These are phyloP conservation scores for Cyberlindnera maclurae DNA, from an alignment of 805 yeast genomes.

Conservation along the genomic window DNA sequence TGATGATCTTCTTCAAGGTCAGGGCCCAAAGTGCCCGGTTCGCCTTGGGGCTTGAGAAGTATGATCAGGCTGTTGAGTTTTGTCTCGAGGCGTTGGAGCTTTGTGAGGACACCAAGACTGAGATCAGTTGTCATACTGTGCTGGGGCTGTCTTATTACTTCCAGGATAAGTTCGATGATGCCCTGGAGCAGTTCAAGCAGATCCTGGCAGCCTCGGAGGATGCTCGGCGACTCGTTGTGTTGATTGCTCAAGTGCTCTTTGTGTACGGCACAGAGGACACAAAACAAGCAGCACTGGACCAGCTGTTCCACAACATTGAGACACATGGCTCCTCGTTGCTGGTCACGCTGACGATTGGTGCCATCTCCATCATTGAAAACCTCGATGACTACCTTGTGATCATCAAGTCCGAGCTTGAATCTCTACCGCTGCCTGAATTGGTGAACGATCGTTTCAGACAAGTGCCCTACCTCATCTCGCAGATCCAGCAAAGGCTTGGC, in stretches of 20 bases:
- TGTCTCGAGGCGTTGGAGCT: constrained; percentile 50
- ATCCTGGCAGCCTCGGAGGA: constrained; percentile 53
- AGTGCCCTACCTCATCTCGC: constrained; percentile 52
- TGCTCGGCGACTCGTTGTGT: constrained; percentile 58
- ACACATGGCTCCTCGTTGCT: constrained; percentile 57
- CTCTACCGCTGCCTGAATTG: constrained; percentile 39
- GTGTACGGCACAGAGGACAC: constrained; percentile 72
- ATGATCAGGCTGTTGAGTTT: constrained; percentile 49
- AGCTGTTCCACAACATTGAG: constrained; percentile 60
- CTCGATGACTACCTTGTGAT: constrained; percentile 53
- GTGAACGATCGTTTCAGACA: constrained; percentile 43
- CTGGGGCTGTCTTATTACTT: constrained; percentile 71
- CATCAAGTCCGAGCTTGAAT: constrained; percentile 55
- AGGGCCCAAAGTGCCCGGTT: constrained; percentile 71
- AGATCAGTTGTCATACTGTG: constrained; percentile 56
- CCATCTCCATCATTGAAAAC: constrained; percentile 62
- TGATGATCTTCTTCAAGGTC: constrained; percentile 47
- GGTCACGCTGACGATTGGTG: constrained; percentile 71
- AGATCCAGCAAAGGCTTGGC: constrained; percentile 39
- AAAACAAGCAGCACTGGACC: constrained; percentile 78
- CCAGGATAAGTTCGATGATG: constrained; percentile 49
- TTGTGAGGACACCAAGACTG: constrained; percentile 29
- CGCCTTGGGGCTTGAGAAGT: constrained; percentile 52
- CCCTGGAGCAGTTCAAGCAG: constrained; percentile 59
- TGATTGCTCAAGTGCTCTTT: constrained; percentile 74